Percentiles rank a stretch among this genome's conserved stretches.
These are phyloP conservation scores for Lactifluus pinguis DNA, from an alignment of 768 basidiomycete genomes.

Conservation along the genomic window DNA sequence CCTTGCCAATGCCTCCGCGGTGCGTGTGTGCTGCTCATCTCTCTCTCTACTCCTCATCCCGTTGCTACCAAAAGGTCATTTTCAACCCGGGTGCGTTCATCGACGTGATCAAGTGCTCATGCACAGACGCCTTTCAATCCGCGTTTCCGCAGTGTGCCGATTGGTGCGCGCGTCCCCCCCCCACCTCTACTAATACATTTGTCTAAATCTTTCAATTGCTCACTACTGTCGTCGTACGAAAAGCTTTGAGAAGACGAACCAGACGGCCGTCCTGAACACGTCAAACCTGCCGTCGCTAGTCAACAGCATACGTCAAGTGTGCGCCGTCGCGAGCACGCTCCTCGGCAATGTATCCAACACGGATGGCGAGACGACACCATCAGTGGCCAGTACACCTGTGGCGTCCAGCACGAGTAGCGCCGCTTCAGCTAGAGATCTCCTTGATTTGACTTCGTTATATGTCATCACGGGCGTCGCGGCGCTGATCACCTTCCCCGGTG, in stretches of 20 bases:
- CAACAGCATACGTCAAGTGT: slow-evolving; percentile 42
- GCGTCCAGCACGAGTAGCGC: background rate
- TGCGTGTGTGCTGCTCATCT: slow-evolving; percentile 23
- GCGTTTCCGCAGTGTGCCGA: slow-evolving; percentile 58
- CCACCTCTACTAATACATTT: background rate
- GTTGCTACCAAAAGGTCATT: slow-evolving; percentile 35
- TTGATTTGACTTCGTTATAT: background rate
- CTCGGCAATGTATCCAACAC: slow-evolving; percentile 42
- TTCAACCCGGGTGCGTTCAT: slow-evolving; percentile 58
- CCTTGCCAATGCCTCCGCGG: slow-evolving; percentile 47
- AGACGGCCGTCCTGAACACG: slow-evolving; percentile 41
- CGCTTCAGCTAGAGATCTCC: background rate
- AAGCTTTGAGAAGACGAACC: slow-evolving; percentile 52
- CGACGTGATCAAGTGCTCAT: slow-evolving; percentile 54
- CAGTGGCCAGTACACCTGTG: background rate
- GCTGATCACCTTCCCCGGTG: background rate
- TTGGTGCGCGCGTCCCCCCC: slow-evolving; percentile 37
- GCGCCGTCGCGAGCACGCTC: slow-evolving; percentile 41
- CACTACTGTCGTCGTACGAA: background rate
- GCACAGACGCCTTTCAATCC: slow-evolving; percentile 39
- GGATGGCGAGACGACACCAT: slow-evolving; percentile 33
- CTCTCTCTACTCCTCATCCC: background rate
- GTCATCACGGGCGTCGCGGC: background rate
- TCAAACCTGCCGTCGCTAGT: slow-evolving; percentile 41
- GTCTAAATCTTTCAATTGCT: background rate